Percentiles rank a stretch among this genome's conserved stretches.
These are phyloP conservation scores for Chondrus crispus DNA, from an alignment of 23 red algal species.

Conservation along the genomic window DNA sequence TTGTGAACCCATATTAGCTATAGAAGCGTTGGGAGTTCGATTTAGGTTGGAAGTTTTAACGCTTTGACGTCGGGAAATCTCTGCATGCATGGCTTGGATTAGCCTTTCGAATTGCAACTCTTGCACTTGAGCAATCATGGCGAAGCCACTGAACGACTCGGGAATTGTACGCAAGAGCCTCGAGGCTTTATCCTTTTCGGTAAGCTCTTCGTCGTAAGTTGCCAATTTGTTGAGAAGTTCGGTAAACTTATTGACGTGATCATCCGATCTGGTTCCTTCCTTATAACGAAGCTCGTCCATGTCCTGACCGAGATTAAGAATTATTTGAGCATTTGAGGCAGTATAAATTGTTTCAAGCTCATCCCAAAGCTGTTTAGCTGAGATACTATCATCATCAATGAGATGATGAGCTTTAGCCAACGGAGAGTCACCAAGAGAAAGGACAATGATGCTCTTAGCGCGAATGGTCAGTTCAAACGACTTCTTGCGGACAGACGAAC, in stretches of 20 bases:
- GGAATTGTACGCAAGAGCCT: background rate
- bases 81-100: background rate
- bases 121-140: background rate
- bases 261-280: background rate
- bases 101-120: background rate
- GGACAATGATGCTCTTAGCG: constrained; percentile 3
- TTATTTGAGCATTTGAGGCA: constrained; percentile 1
- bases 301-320: background rate
- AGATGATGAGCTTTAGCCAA: background rate
- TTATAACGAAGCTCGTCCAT: background rate
- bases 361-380: constrained; percentile 8
- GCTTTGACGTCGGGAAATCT: background rate
- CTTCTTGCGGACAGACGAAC: background rate
- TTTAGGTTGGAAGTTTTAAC: no score
- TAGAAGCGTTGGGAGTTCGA: background rate
- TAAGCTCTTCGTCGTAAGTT: background rate
- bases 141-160: background rate
- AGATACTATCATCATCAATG: background rate
- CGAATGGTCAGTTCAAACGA: constrained; percentile 6
- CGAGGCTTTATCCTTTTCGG: background rate
- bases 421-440: background rate
- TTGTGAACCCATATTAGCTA: background rate
- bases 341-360: constrained; percentile 12
- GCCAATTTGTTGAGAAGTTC: background rate
- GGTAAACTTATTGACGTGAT: background rate